Base-by-base conservation (phyloP, 495 filamentous ascomycete species). In the Hypoxylon intermedium region DNA sequence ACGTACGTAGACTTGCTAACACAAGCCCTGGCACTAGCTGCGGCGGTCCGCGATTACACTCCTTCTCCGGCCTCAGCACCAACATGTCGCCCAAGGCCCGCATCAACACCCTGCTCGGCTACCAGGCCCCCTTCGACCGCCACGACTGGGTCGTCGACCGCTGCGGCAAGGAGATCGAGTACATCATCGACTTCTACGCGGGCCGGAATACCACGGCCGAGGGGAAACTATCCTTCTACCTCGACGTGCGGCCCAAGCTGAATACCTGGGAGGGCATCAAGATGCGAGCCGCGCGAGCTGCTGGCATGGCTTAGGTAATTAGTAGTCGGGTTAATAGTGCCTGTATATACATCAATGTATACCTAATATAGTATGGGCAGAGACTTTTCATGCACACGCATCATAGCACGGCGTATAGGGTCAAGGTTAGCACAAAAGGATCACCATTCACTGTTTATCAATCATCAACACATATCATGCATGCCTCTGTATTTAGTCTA, bases 71-170 rank as follows among this genome's bases (percentile, higher is more conserved):
- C 0, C 79, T 88, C 40, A 86, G 87, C 43, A 79, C 81, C 43
- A 84, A 80, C 42, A 74, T 97, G 75, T 93, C 88, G 23, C 94
- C 93, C 13, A 86, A 86, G 58, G 94, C 94, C 18, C 80, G 93
- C 42, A 65, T 92, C 43, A 92, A 95, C 68, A 89, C 85, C 6
- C 74, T 90, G 47, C 74, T 97, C 56, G 94, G 94, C 15, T 97
- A 97, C 75, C 85, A 91, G 69, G 77, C 83, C 30, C 94, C 94
- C 36, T 98, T 98, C 72, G 94, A 98, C 76, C 82, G 94, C 44
- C 94, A 98, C 69, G 94, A 98, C 74, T 98, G 94, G 94, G 88
- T 96, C 12, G 87, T 98, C 7, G 93, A 98, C 73, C 79, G 94
- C 53, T 97, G 94, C 63, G 93, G 92, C n/a, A 88, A 85, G 63